Conservation (phyloP, 176 grass and related monocot genomes). For the Juncus inflexus region DNA sequence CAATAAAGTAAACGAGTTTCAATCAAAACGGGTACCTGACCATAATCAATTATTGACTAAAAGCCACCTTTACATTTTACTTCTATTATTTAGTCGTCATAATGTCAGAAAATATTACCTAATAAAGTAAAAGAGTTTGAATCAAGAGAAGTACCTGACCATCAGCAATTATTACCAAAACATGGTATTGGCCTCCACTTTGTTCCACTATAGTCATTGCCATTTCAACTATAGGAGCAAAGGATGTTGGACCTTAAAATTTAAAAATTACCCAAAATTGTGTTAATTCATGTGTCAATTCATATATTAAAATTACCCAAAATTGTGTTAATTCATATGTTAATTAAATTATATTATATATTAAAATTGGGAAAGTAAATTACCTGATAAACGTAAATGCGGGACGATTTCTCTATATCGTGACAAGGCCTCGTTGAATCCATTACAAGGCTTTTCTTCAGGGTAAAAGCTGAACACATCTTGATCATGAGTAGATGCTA, state of each 20-base stretch:
- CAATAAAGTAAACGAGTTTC: too few species aligned
- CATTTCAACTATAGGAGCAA: conserved; percentile 52
- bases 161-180: conserved; percentile 56
- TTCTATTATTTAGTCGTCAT: too few species aligned
- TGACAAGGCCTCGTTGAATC: conserved; percentile 30
- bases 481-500: conserved; percentile 42
- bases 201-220: conserved; percentile 48
- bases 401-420: conserved; percentile 41
- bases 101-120: too few species aligned
- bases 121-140: too few species aligned
- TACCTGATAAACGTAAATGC: conserved; percentile 35
- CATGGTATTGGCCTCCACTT: conserved; percentile 50
- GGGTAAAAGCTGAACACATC: conserved; percentile 46
- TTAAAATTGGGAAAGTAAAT: conserved; percentile 12
- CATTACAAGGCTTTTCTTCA: conserved; percentile 36
- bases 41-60: too few species aligned
- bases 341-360: background rate
- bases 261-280: conserved; percentile 11
- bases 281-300: background rate
- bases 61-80: too few species aligned
- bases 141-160: conserved; percentile 32
- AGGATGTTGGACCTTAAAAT: conserved; percentile 41
- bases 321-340: background rate
- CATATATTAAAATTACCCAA: background rate
- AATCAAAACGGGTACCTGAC: too few species aligned